Evolutionary conservation across 164 flowering plant genomes (phyloP), one percentile per base, ranked within the genome.

Genomic region (Magnolia officinalis): DNA sequence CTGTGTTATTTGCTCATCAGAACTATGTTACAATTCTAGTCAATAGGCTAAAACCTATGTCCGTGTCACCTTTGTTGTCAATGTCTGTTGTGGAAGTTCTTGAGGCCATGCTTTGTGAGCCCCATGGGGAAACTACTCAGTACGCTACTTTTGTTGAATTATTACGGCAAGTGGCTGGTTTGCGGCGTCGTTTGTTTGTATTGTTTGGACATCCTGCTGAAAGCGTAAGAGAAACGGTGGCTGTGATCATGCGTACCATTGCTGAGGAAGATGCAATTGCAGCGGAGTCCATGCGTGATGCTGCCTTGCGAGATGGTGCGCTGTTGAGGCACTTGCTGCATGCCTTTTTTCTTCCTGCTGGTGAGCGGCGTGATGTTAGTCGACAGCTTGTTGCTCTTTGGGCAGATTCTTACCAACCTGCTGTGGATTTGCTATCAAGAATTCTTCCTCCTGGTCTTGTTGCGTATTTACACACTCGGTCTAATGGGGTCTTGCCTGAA

Each of bases 251-350:
- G 99, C 96, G 99, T 21, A 90, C 98, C 21, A 96, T 96, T 81
- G 99, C 99, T 52, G 99, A 94, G 83, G 99, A 96, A 88, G 99
- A 96, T 88, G 98, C 99, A 63, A 92, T 96, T 84, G 99, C 99
- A 73, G 98, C 99, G 75, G 99, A 96, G 83, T 96, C 97, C 18
- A 96, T 96, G 99, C 92, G 99, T 24, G 99, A 91, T 86, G 98
- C 99, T 88, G 94, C 99, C 77, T 83, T 96, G 78, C 92, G 97
- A 71, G 99, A 96, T 90, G 99, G 98, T 84, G 99, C 99, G 72
- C 83, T 94, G 77, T 74, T 94, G 83, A 86, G 97, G 79, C 97
- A 96, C 84, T 82, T 96, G 78, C 80, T 91, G 86, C 91, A 94
- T 86, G 98, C 97, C 3, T 91, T 96, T 84, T 96, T 84, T 78